Evolutionary conservation across 352 stramenopile species (phyloP).

Genomic region (Paralagenidium karlingii): DNA sequence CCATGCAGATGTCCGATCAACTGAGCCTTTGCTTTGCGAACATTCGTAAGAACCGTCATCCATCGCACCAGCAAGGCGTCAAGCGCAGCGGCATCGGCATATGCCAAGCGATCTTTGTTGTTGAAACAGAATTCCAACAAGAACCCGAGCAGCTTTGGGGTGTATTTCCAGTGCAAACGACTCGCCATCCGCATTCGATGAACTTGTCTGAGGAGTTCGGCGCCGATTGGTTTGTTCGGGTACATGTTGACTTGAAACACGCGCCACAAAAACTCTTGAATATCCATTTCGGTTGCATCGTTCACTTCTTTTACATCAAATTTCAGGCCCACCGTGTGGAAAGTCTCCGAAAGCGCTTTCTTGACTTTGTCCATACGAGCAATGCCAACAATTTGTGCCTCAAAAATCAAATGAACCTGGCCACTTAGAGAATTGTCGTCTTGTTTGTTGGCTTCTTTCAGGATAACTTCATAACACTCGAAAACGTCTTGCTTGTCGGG

Average conservation of each 20-base stretch:
- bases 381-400: constrained; percentile 33
- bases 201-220: constrained; percentile 31
- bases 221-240: constrained; percentile 12
- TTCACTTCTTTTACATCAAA: constrained; percentile 38
- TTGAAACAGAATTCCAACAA: constrained; percentile 35
- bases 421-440: too few relatives aligned
- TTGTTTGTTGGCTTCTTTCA: constrained; percentile 29
- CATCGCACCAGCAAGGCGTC: constrained; percentile 38
- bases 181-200: constrained; percentile 21
- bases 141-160: constrained; percentile 43
- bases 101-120: constrained; percentile 36
- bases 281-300: constrained; percentile 3
- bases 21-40: constrained; percentile 46
- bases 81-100: constrained; percentile 25
- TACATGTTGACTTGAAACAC: constrained; percentile 29
- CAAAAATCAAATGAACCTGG: constrained; percentile 19
- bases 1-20: constrained; percentile 45
- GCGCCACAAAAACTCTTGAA: constrained; percentile 37
- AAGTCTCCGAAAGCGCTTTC: constrained; percentile 39
- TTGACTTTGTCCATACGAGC: constrained; percentile 32
- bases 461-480: constrained; percentile 15
- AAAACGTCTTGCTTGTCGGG: constrained; percentile 12
- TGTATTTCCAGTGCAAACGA: constrained; percentile 51
- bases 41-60: constrained; percentile 26
- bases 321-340: constrained; percentile 39